These are phyloP conservation scores for Ampelocalamus luodianensis DNA, from an alignment of 176 grass and related monocot species.

Conservation along the genomic window DNA sequence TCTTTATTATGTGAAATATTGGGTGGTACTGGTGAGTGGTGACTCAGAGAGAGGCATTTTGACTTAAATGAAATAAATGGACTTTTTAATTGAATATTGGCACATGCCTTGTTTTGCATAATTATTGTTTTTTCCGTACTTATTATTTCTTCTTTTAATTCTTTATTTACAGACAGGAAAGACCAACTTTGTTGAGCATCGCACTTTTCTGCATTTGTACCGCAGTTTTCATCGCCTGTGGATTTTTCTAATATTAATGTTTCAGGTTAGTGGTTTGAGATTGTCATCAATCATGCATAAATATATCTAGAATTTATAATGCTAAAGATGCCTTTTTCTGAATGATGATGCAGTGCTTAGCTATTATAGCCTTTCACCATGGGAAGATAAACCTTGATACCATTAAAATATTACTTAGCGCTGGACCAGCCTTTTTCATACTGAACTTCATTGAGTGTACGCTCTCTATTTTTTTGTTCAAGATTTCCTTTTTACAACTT, in stretches of 20 bases:
- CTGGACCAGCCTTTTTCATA: constrained; percentile 90
- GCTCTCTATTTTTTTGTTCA: constrained; percentile 36
- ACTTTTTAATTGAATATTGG: constrained; percentile 3
- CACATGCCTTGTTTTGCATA: constrained; percentile 19
- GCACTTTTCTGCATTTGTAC: constrained; percentile 92
- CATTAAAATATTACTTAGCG: constrained; percentile 87
- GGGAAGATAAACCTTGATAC: constrained; percentile 75
- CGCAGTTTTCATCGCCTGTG: constrained; percentile 97
- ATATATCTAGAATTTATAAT: constrained; percentile 22
- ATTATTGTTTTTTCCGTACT: constrained; percentile 8
- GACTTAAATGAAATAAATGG: constrained; percentile 9
- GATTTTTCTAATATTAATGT: constrained; percentile 98
- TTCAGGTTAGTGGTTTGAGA: constrained; percentile 64
- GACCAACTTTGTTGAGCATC: constrained; percentile 97
- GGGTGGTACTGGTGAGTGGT: background rate
- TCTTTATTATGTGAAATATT: background rate
- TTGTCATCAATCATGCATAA: constrained; percentile 13
- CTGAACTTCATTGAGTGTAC: constrained; percentile 90
- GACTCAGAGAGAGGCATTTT: constrained; percentile 3
- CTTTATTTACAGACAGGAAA: constrained; percentile 75
- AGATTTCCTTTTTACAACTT: constrained; percentile 29
- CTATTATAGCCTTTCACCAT: constrained; percentile 77
- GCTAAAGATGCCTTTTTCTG: constrained; percentile 23
- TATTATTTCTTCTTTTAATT: constrained; percentile 2
- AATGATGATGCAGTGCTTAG: constrained; percentile 65